Evolutionary conservation across 441 rosid species (phyloP).

Genomic region (Aleurites moluccanus): DNA sequence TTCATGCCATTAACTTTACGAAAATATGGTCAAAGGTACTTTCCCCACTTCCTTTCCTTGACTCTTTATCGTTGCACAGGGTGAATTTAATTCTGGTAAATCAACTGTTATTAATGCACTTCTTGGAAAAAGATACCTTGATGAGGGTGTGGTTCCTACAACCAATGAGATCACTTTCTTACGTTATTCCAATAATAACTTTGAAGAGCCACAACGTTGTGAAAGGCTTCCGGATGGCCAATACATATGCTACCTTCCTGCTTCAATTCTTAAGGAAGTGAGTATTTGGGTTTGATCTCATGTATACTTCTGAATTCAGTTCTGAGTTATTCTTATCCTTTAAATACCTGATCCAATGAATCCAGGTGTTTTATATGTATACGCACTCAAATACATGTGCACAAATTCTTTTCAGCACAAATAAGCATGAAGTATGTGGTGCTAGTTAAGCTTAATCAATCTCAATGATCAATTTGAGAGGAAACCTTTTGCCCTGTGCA

Average conservation of each 20-base stretch:
- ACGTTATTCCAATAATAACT: constrained; percentile 59
- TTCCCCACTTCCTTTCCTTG: constrained; percentile 8
- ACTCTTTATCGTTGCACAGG: constrained; percentile 44
- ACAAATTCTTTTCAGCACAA: not conserved
- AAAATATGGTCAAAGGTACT: constrained; percentile 9
- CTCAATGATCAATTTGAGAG: not conserved
- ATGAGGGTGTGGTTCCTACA: constrained; percentile 91
- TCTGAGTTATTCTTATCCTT: constrained; percentile 7
- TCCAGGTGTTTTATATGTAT: not conserved
- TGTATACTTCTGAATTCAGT: constrained; percentile 13
- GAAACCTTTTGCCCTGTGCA: not conserved
- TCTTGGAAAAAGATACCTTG: constrained; percentile 88
- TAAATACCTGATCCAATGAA: not conserved
- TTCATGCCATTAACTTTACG: constrained; percentile 16
- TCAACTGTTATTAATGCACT: constrained; percentile 92
- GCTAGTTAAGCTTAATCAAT: not conserved
- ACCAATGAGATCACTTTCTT: constrained; percentile 92
- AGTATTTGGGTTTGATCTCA: constrained; percentile 33
- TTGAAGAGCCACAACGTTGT: constrained; percentile 68
- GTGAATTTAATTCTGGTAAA: constrained; percentile 97
- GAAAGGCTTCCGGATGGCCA: constrained; percentile 93
- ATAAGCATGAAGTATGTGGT: not conserved
- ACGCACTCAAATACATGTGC: not conserved
- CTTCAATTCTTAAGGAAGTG: constrained; percentile 90
- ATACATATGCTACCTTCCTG: constrained; percentile 78